Base-by-base conservation (phyloP, 805 yeast species). In the Metschnikowia colocasiae region DNA sequence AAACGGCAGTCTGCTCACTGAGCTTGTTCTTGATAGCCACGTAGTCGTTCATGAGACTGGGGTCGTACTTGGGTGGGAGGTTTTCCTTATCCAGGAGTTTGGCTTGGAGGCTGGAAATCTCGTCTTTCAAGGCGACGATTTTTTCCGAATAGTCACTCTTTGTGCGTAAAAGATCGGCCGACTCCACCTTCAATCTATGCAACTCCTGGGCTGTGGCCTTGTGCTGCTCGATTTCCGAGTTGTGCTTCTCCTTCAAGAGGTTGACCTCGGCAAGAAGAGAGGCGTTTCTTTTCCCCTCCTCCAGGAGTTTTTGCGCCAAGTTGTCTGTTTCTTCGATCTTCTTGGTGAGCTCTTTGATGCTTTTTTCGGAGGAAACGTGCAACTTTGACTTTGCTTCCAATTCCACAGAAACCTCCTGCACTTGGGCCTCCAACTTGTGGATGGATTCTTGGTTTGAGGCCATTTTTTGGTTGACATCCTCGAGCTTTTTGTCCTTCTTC, bases 11-110 rank as follows among this genome's bases (percentile, higher is more conserved):
- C 18, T 69, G 72, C 48, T 81, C 85, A 49, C 79, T 76, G 19
- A 82, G 60, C 49, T 78, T 76, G 7, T 79, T 61, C 45, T 75
- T 78, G 53, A 82, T 64, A 26, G 64, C 65, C 10, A 77, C 73
- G 55, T 69, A 78, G 40, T 79, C 83, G 43, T 63, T 67, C 49
- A 67, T 60, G 35, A 69, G 58, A n/a, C 56, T 50, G 2, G 64
- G 62, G 39, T 67, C 66, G 2, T 69, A 37, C 18, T 42, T 39
- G 4, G 56, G 72, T 2, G 73, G 69, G n/a, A 61, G 49, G 44
- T 71, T 70, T 48, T 71, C 74, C 49, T 67, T 69, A 30, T 68
- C 65, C n/a, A 52, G 57, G 6, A 59, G 50, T 36, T 51, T 50
- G 25, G 47, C 31, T 36, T 63, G 61, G 23, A 69, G 55, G 4